Percentiles rank a stretch among this genome's conserved stretches.
Conservation (phyloP, 306 rosid species). For the Hylodesmum podocarpum region DNA sequence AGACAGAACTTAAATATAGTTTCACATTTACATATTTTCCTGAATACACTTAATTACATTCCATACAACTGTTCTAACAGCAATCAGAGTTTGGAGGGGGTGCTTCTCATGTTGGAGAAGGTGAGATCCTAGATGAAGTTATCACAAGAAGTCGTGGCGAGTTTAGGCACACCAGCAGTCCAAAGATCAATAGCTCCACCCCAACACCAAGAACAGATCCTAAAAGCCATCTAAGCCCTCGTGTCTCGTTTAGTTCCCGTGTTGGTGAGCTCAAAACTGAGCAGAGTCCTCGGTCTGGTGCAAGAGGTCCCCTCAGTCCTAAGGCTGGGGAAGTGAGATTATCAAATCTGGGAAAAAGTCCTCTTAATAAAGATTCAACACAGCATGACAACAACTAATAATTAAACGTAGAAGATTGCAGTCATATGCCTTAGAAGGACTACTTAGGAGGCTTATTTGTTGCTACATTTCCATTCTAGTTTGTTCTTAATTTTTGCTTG, state of each 20-base stretch:
- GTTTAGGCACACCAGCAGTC: conserved; percentile 79
- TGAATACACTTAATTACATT: background rate
- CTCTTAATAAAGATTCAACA: conserved; percentile 52
- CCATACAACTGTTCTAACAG: conserved; percentile 42
- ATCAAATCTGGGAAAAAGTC: conserved; percentile 68
- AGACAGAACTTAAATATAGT: background rate
- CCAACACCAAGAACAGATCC: conserved; percentile 62
- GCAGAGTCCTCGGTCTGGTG: conserved; percentile 67
- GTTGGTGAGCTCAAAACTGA: conserved; percentile 51
- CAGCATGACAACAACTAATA: conserved; percentile 28
- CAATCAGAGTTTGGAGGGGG: conserved; percentile 74
- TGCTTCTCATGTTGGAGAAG: conserved; percentile 60
- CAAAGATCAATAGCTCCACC: conserved; percentile 77
- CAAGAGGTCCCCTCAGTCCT: conserved; percentile 65
- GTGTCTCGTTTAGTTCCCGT: conserved; percentile 55
- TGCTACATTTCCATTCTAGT: conserved; percentile 31
- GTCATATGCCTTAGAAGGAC: conserved; percentile 19
- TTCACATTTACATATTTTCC: background rate
- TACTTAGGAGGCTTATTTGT: conserved; percentile 26
- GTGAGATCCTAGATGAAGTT: conserved; percentile 82
- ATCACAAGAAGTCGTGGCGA: conserved; percentile 95
- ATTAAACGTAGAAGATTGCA: conserved; percentile 20
- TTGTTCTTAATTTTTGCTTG: conserved; percentile 26
- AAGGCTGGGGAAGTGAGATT: conserved; percentile 47
- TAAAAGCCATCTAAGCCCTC: conserved; percentile 57